Evolutionary conservation across 2,329 filamentous ascomycete species (phyloP).

Genomic region (Seiridium unicorne): DNA sequence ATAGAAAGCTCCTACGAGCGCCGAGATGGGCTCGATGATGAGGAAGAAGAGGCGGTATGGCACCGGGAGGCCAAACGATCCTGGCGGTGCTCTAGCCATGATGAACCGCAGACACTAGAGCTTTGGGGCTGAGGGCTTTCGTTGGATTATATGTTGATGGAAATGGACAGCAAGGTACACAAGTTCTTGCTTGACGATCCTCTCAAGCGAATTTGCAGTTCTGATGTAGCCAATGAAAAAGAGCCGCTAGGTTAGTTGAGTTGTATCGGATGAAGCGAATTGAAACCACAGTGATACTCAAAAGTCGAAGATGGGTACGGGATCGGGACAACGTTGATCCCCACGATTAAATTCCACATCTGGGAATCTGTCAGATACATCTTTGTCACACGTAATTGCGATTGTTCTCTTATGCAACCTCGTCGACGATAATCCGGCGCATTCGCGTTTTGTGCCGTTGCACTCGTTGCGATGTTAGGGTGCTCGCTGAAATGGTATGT

Average conservation of each 20-base stretch:
- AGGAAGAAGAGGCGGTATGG: slow-evolving; percentile 74
- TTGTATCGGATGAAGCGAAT: not conserved
- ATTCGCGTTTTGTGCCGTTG: too few species aligned
- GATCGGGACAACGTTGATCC: not conserved
- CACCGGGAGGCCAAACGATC: slow-evolving; percentile 48
- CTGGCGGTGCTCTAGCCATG: slow-evolving; percentile 6
- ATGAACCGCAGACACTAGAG: not conserved
- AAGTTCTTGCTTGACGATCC: not conserved
- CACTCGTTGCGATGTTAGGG: too few species aligned
- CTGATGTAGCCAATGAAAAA: not conserved
- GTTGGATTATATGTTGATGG: not conserved
- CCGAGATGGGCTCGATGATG: slow-evolving; percentile 62
- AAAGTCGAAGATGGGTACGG: not conserved
- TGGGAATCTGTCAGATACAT: too few species aligned
- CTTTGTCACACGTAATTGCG: too few species aligned
- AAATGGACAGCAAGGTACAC: not conserved
- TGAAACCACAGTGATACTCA: not conserved
- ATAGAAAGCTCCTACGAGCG: slow-evolving; percentile 51
- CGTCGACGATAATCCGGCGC: too few species aligned
- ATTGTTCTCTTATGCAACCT: too few species aligned
- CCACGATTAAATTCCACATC: not conserved
- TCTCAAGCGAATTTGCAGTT: not conserved
- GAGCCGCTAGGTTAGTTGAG: not conserved
- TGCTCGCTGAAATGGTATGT: too few species aligned
- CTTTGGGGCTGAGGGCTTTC: not conserved